Conservation (phyloP, 2,329 filamentous ascomycete species). For the Colletotrichum simmondsii region DNA sequence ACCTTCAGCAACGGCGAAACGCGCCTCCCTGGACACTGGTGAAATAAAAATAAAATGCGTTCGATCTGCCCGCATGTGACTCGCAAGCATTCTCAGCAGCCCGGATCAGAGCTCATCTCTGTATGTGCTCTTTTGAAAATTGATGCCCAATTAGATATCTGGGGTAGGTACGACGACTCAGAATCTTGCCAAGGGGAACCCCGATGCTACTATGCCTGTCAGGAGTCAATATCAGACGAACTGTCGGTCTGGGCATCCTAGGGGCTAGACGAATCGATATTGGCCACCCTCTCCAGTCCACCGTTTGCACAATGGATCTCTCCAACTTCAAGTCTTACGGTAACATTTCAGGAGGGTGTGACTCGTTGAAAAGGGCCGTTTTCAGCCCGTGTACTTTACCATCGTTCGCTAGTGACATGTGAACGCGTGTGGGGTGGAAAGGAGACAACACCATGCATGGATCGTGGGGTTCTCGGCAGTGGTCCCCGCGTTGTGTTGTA, state of each 20-base stretch:
- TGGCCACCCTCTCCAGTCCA: not conserved
- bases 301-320: not conserved
- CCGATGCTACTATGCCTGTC: not conserved
- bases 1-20: not conserved
- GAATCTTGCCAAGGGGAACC: not conserved
- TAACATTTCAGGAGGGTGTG: not conserved
- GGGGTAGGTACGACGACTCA: not conserved
- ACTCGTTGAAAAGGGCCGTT: not conserved
- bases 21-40: too few relatives aligned
- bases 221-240: conserved; percentile 7
- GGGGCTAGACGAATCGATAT: not conserved
- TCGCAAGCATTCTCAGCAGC: too few relatives aligned
- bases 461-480: not conserved
- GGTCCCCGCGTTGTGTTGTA: not conserved
- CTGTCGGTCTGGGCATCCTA: not conserved
- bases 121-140: not conserved
- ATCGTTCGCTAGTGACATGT: not conserved
- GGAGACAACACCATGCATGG: not conserved
- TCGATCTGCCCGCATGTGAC: too few relatives aligned
- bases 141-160: too few relatives aligned
- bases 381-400: not conserved
- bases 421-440: not conserved
- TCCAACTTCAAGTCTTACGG: not conserved
- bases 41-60: too few relatives aligned
- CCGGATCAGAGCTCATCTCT: not conserved